Evolutionary conservation across 139 green algal genomes (phyloP).

Genomic region (Micractinium conductrix): DNA sequence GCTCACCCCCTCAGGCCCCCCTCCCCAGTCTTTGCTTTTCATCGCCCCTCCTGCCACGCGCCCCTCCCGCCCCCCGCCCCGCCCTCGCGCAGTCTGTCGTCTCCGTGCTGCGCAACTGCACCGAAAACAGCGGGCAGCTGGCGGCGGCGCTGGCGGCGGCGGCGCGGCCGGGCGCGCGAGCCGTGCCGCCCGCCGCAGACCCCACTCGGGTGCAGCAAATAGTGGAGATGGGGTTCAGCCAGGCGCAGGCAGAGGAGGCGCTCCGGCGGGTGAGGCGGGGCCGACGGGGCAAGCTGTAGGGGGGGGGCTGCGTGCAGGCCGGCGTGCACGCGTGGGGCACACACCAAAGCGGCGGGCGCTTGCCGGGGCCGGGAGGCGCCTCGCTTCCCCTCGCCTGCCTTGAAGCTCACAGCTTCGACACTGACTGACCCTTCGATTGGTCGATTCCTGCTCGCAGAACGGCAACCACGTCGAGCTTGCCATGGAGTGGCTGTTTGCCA

Average conservation of each 20-base stretch:
- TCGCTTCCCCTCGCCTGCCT: too few relatives aligned
- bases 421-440: too few relatives aligned
- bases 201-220: constrained; percentile 67
- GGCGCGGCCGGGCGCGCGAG: not conserved
- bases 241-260: constrained; percentile 72
- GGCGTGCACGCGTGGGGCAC: too few relatives aligned
- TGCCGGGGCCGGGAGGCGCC: not conserved
- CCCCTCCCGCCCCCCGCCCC: too few relatives aligned
- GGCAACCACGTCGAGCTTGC: constrained; percentile 88
- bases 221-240: constrained; percentile 93
- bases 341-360: too few relatives aligned
- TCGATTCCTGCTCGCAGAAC: constrained; percentile 49
- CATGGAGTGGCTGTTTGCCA: constrained; percentile 93
- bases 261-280: constrained; percentile 69
- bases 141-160: constrained; percentile 20
- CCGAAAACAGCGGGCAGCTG: constrained; percentile 43
- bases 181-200: constrained; percentile 43
- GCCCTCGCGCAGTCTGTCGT: constrained; percentile 44
- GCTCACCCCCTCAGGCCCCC: too few relatives aligned
- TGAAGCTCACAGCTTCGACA: too few relatives aligned
- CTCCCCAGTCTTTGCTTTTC: not conserved
- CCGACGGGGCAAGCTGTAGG: too few relatives aligned
- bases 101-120: constrained; percentile 65
- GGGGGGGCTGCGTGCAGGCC: too few relatives aligned
- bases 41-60: not conserved